Conservation (phyloP, 164 flowering plant genomes). For the Magnolia sinica region DNA sequence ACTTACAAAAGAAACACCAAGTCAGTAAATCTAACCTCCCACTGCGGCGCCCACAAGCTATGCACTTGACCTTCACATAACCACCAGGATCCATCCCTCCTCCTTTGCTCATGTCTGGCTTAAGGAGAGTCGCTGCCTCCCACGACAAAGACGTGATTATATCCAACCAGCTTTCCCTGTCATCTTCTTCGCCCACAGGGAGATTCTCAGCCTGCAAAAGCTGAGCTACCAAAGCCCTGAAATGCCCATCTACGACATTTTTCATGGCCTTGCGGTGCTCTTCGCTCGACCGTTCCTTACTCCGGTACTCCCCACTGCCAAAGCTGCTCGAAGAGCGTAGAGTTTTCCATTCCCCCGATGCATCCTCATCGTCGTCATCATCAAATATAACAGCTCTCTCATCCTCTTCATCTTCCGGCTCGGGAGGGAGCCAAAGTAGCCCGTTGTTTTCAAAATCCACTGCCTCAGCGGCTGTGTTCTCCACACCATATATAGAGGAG, state of each 20-base stretch:
- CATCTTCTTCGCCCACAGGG: constrained; percentile 53
- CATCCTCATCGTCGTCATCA: constrained; percentile 76
- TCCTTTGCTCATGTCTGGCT: constrained; percentile 91
- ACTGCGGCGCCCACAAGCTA: constrained; percentile 77
- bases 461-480: constrained; percentile 54
- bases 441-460: constrained; percentile 96
- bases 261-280: constrained; percentile 86
- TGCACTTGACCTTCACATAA: constrained; percentile 91
- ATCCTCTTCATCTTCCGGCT: constrained; percentile 95
- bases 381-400: constrained; percentile 57
- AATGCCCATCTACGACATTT: constrained; percentile 92
- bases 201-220: constrained; percentile 89
- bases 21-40: constrained; percentile 54
- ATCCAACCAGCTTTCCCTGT: constrained; percentile 80
- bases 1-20: neutral
- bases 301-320: constrained; percentile 77
- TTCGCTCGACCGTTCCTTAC: constrained; percentile 65
- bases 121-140: constrained; percentile 92
- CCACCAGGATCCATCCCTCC: constrained; percentile 99
- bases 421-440: constrained; percentile 94
- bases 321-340: constrained; percentile 65
- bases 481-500: constrained; percentile 48
- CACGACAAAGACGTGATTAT: constrained; percentile 86
- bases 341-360: constrained; percentile 80
- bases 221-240: constrained; percentile 92